phyloP scores from a whole-genome alignment of 345 rosid genomes.

The Corymbia maculata region DNA sequence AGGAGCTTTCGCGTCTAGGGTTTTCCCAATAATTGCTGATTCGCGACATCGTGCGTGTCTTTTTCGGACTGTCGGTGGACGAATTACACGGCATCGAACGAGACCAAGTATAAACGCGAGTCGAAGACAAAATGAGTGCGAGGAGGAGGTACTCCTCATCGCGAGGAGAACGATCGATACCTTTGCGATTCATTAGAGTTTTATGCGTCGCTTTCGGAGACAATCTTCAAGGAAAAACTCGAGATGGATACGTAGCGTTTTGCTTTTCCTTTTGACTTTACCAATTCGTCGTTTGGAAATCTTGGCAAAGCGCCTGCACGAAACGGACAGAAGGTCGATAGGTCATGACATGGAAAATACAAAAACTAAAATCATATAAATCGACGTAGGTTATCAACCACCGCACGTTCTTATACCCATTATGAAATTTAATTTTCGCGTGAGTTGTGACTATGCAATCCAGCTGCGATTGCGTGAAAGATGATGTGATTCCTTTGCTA shows the following conservation, averaged over 20 bases:
- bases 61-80: neutral
- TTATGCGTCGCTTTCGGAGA: neutral
- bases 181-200: neutral
- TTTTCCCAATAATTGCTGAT: neutral
- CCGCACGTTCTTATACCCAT: neutral
- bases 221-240: neutral
- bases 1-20: neutral
- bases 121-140: neutral
- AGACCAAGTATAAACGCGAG: neutral
- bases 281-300: neutral
- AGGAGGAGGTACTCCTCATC: neutral
- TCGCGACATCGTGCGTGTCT: rapidly evolving
- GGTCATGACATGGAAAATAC: neutral
- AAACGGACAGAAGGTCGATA: too few species aligned
- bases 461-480: neutral
- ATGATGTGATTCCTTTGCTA: neutral
- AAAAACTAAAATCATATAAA: neutral
- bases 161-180: neutral
- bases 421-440: neutral
- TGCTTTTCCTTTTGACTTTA: neutral
- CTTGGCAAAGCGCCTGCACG: neutral
- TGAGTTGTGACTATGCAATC: neutral
- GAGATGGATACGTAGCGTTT: neutral
- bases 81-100: neutral
- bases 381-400: neutral